Evolutionary conservation across 2,329 filamentous ascomycete genomes (phyloP).

Genomic region (Mollisia scopiformis): DNA sequence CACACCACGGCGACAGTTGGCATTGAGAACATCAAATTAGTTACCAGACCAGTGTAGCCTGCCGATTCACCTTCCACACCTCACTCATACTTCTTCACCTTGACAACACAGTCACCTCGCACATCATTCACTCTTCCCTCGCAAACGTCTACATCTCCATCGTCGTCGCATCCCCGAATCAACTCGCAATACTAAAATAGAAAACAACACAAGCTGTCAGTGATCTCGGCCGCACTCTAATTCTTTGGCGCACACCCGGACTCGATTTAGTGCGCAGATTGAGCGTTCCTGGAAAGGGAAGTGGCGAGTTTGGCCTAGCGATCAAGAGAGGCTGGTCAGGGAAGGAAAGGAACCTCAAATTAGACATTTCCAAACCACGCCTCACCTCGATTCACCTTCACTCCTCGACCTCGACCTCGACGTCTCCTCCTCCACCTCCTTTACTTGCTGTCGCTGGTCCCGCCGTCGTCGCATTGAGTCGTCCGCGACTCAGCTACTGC

Average conservation of each 20-base stretch:
- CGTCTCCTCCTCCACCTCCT: no score
- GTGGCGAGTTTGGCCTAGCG: constrained; percentile 1
- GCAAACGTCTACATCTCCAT: not conserved
- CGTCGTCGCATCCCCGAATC: not conserved
- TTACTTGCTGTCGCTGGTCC: not conserved
- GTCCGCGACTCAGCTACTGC: not conserved
- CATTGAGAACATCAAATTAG: not conserved
- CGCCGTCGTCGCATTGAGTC: not conserved
- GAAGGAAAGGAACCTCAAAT: not conserved
- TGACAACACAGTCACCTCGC: not conserved
- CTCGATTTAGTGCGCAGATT: not conserved
- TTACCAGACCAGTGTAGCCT: not conserved
- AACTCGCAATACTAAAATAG: not conserved
- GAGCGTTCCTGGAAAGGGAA: constrained; percentile 4
- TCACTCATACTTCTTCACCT: not conserved
- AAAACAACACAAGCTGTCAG: not conserved
- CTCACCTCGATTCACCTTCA: not conserved
- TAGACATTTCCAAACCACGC: not conserved
- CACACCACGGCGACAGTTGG: not conserved
- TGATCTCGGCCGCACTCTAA: not conserved
- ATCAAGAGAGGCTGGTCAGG: not conserved
- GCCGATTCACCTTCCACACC: not conserved
- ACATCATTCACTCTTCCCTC: not conserved
- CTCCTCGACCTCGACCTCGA: not conserved
- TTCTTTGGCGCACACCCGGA: not conserved